Evolutionary conservation across 495 filamentous ascomycete genomes (phyloP), one percentile per base, ranked within the genome.

Genomic region (Delitschia confertaspora): DNA sequence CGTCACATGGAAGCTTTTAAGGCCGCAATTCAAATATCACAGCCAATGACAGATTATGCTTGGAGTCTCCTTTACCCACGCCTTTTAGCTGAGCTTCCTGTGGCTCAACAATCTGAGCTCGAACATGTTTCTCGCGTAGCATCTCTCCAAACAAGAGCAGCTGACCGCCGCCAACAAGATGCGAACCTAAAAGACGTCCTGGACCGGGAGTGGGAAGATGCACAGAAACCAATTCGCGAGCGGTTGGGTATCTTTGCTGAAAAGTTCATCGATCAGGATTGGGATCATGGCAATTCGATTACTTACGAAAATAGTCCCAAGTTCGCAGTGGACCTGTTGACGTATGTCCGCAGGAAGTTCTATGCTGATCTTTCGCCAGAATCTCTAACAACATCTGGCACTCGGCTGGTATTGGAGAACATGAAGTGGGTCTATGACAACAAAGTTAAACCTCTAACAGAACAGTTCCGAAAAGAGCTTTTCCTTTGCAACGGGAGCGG

Each of bases 381-480:
- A 40, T 16, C 75, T 74, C 49, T 65, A 19, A 66, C 69, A 2
- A 68, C 75, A 0, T 73, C 66, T 20, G 74, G 66, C 2, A 66
- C 68, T 48, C 77, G 70, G 51, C 59, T 87, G 33, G 80, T 79
- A 1, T 66, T 89, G 45, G 83, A 88, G 54, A 85, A 85, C 57
- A 86, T 89, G 83, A 88, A 83, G 60, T 88, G 78, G 76, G 65
- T 88, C 21, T 86, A 79, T 49, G 82, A 87, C 47, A 77, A 69
- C 43, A 85, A 85, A 59, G 69, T 89, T 53, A 80, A 76, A 50
- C 75, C 76, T 4, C 53, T 71, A 20, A 83, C 79, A 0, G 78
- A 82, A 42, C 46, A 61, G 11, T 70, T 69, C 45, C 61, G 64
- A 18, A 82, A 78, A 51, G 82, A 87, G 46, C 59, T 86, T 9